Percentiles rank a stretch among this genome's conserved stretches.
Conservation (phyloP, 129 eudicot species). For the Flaveria linearis region DNA sequence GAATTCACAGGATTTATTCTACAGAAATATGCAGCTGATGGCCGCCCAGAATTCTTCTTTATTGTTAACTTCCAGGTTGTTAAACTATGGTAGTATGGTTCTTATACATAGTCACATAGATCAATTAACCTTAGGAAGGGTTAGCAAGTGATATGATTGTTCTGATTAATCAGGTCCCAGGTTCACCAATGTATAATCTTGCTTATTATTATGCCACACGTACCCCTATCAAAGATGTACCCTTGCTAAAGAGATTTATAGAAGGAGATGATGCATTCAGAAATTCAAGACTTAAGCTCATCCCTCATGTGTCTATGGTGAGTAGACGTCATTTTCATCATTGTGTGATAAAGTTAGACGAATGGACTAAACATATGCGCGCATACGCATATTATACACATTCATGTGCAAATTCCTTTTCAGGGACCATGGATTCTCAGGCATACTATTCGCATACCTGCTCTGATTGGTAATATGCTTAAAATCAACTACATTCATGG, state of each 20-base stretch:
- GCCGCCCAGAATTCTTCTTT: conserved; percentile 67
- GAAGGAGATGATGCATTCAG: conserved; percentile 71
- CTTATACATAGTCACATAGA: neutral
- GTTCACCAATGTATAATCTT: conserved; percentile 54
- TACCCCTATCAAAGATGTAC: conserved; percentile 49
- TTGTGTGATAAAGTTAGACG: neutral
- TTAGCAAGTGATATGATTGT: neutral
- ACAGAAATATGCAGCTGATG: conserved; percentile 68
- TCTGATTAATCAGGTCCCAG: conserved; percentile 51
- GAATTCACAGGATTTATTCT: conserved; percentile 17
- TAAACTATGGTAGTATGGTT: neutral
- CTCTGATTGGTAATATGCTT: conserved; percentile 58
- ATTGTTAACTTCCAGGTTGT: conserved; percentile 64
- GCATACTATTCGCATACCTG: conserved; percentile 59
- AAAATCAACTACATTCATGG: conserved; percentile 58
- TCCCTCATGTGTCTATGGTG: conserved; percentile 61
- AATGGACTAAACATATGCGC: neutral
- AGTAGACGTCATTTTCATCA: conserved; percentile 11
- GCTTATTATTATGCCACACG: conserved; percentile 53
- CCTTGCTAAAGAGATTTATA: conserved; percentile 63
- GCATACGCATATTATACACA: neutral
- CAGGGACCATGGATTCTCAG: conserved; percentile 84
- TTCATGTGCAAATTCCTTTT: neutral
- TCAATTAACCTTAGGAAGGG: neutral
- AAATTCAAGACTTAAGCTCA: conserved; percentile 73